A percentile compares a stretch with the other conserved stretches of the same genome.
phyloP scores from a whole-genome alignment of 1,139 yeast species.

The Magnusiomyces sp. region DNA sequence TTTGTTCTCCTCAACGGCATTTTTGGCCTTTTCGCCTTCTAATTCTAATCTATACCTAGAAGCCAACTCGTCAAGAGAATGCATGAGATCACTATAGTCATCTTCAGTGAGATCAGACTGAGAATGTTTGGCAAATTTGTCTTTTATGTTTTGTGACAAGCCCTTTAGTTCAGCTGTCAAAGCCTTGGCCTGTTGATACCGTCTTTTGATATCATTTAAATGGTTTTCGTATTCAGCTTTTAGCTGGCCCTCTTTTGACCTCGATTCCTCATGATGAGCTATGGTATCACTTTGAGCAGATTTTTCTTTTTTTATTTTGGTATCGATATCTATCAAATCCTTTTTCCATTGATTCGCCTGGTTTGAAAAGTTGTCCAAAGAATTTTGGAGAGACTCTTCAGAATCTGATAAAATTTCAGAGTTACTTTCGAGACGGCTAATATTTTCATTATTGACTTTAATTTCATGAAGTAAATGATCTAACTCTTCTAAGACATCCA shows the following conservation, averaged over 20 bases:
- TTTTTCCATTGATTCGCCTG: slow-evolving; percentile 17
- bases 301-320: slow-evolving; percentile 17
- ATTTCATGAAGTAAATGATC: slow-evolving; percentile 38
- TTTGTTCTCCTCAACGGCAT: slow-evolving; percentile 19
- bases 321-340: slow-evolving; percentile 8
- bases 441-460: slow-evolving; percentile 39
- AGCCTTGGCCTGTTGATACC: slow-evolving; percentile 16
- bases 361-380: slow-evolving; percentile 47
- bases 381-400: slow-evolving; percentile 42
- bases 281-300: slow-evolving; percentile 27
- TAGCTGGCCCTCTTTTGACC: slow-evolving; percentile 51
- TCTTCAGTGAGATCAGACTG: background rate
- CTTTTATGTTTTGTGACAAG: background rate
- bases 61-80: too few relatives aligned
- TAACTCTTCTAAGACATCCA: background rate
- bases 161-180: background rate
- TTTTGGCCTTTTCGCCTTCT: slow-evolving; percentile 8
- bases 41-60: slow-evolving; percentile 3
- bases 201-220: slow-evolving; percentile 25
- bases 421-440: background rate
- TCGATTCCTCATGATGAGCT: slow-evolving; percentile 35
- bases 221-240: slow-evolving; percentile 40
- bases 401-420: slow-evolving; percentile 35
- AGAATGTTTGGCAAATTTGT: background rate
- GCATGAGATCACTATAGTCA: too few relatives aligned